Conservation (phyloP, 1,284 basidiomycete genomes). For the Ceratobasidium papillatum region DNA sequence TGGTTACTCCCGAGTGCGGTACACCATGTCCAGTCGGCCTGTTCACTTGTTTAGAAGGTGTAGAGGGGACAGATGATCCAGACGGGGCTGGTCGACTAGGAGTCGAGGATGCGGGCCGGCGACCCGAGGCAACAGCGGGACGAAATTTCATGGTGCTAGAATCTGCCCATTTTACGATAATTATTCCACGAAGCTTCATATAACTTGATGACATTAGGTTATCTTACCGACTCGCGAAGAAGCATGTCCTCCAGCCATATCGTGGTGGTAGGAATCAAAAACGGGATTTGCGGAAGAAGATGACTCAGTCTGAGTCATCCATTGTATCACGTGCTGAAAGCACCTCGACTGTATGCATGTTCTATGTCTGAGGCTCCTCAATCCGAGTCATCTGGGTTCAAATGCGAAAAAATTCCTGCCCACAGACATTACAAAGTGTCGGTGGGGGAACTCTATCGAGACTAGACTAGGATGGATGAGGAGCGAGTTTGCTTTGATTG, state of each 20-base stretch:
- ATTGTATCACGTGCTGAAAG: neutral
- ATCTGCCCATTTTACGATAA: neutral
- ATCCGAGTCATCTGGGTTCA: too few species aligned
- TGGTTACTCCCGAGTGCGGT: neutral
- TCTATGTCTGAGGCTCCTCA: too few species aligned
- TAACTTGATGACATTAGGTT: neutral
- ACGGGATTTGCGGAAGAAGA: neutral
- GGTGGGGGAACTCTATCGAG: too few species aligned
- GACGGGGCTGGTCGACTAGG: slow-evolving; percentile 2
- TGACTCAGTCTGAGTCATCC: neutral
- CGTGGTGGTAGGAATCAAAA: neutral
- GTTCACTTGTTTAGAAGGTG: neutral
- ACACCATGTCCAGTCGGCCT: neutral
- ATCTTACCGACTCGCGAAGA: slow-evolving; percentile 22
- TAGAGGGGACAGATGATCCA: neutral
- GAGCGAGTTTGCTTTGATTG: too few species aligned
- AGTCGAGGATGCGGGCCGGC: neutral
- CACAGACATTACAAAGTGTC: too few species aligned
- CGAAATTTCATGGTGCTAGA: slow-evolving; percentile 35
- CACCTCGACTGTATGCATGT: neutral
- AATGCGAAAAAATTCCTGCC: too few species aligned
- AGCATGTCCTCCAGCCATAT: slow-evolving; percentile 29
- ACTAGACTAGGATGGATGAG: too few species aligned
- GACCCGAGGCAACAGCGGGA: slow-evolving; percentile 2
- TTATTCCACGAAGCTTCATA: neutral